Conservation (phyloP, 2,329 filamentous ascomycete species). For the Cladosporium sphaerospermum region DNA sequence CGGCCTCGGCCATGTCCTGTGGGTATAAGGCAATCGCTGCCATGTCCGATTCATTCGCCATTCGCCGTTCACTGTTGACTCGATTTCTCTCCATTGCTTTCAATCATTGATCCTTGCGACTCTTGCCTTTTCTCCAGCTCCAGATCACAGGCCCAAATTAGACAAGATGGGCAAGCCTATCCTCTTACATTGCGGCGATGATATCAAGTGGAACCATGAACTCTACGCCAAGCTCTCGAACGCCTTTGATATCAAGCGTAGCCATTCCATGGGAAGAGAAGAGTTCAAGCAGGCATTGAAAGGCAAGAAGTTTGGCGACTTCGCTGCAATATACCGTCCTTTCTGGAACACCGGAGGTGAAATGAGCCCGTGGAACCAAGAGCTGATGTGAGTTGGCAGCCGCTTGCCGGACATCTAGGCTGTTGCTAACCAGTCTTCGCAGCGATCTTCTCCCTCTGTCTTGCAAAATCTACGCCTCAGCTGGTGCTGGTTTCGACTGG, state of each 20-base stretch:
- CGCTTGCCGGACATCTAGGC: too few relatives aligned
- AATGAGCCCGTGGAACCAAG: slow-evolving; percentile 58
- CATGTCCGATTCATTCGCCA: not conserved
- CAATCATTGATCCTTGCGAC: too few relatives aligned
- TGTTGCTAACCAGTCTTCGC: not conserved
- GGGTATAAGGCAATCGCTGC: not conserved
- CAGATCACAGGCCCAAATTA: not conserved
- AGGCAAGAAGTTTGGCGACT: slow-evolving; percentile 37
- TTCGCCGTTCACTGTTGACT: not conserved
- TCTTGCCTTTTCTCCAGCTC: not conserved
- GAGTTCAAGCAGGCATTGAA: slow-evolving; percentile 37
- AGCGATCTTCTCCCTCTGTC: slow-evolving; percentile 43
- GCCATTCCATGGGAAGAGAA: slow-evolving; percentile 32
- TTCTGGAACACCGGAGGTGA: slow-evolving; percentile 61
- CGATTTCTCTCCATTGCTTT: not conserved
- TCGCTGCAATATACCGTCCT: slow-evolving; percentile 48
- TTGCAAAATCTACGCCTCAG: slow-evolving; percentile 53
- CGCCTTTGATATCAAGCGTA: slow-evolving; percentile 36
- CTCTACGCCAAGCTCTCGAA: slow-evolving; percentile 33
- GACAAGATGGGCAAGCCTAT: slow-evolving; percentile 17
- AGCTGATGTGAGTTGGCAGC: slow-evolving; percentile 42
- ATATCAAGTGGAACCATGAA: slow-evolving; percentile 41
- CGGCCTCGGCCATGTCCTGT: not conserved
- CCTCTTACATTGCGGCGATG: slow-evolving; percentile 40
- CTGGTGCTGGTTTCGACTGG: slow-evolving; percentile 60